Evolutionary conservation across 768 basidiomycete genomes (phyloP), one percentile per base, ranked within the genome.

Genomic region (Russula olivacea): DNA sequence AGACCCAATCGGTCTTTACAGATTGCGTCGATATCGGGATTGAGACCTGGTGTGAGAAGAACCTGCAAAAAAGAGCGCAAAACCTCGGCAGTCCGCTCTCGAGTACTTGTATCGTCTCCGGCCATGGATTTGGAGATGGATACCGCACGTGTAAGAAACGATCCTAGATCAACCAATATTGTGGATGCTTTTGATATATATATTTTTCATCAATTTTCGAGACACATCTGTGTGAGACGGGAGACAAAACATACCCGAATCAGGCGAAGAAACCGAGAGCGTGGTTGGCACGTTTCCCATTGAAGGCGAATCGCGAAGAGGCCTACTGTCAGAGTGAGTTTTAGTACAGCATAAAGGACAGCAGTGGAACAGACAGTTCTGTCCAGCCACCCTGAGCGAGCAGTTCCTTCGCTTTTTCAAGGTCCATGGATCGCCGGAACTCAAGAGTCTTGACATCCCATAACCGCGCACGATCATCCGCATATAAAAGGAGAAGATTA

Each of bases 391-490:
- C 86, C 70, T 89, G 81, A 2, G 71, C 72, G 5, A 96, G 68
- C 60, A 93, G 77, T 54, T 93, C 92, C 55, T 84, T 81, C 0
- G 88, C 92, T 70, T 89, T 93, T 47, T 87, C 87, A 9, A 78
- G 67, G 6, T 80, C 80, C 81, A 91, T 91, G 0, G 93, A 90
- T 54, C 96, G 77, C 80, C 92, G 83, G 68, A 98, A 88, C 68
- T 97, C 94, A 61, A 81, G 81, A 0, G 86, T 88, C 64, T 84
- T 83, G 17, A 87, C 76, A 69, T 98, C 91, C 93, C 97, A 99
- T 2, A 95, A 74, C 47, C 97, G 79, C 1, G 89, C 91, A 58
- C 86, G 83, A 2, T 82, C 85, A 64, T 90, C 86, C 3, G 77
- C 77, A 72, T 98, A 98, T 1, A 88, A 73, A 7, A 95, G 75